Evolutionary conservation across 2,329 filamentous ascomycete species (phyloP), one percentile per base, ranked within the genome.

Genomic region (Aspergillus luchuensis): DNA sequence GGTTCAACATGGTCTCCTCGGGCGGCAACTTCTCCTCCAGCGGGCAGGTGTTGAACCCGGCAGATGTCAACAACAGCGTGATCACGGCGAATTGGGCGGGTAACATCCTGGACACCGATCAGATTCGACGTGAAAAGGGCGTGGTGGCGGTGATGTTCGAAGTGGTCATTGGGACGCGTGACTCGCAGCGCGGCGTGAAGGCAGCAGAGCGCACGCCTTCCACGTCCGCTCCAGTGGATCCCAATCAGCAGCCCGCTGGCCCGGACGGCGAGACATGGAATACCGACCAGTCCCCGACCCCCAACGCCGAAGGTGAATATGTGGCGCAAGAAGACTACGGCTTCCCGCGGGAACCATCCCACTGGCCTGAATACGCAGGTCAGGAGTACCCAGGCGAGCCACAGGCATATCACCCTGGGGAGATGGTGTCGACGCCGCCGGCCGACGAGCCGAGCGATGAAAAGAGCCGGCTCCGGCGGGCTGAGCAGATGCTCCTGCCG

Each of bases 121-220:
- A 89, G 50, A 86, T 98, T 25, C 85, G 92, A 53, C 87, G 93
- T 43, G 92, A 96, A 72, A 97, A 97, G 72, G 92, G 91, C 8
- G 92, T 98, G n/a, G 89, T 97, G 21, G 89, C 89, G 0, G 91
- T 92, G 57, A 84, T 89, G 0, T 94, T 97, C 68, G 92, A 97
- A 73, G 85, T 97, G 13, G 82, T 96, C 1, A 88, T 98, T 19
- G 95, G 95, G 1, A 97, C 92, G 0, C 85, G 85, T 38, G 93
- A 99, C 74, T 94, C 88, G 67, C 85, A 84, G 61, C 77, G 84
- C 65, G 72, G 79, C 60, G 82, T 82, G 59, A 81, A 80, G 59
- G 73, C 70, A 50, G 74, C 69, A 21, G 76, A 75, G 61, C 72
- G 67, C 59, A 73, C 52, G 30, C 61, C 58, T 25, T 74, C 65